Evolutionary conservation across 2,329 filamentous ascomycete genomes (phyloP).

Genomic region (Pseudogymnoascus sp.): DNA sequence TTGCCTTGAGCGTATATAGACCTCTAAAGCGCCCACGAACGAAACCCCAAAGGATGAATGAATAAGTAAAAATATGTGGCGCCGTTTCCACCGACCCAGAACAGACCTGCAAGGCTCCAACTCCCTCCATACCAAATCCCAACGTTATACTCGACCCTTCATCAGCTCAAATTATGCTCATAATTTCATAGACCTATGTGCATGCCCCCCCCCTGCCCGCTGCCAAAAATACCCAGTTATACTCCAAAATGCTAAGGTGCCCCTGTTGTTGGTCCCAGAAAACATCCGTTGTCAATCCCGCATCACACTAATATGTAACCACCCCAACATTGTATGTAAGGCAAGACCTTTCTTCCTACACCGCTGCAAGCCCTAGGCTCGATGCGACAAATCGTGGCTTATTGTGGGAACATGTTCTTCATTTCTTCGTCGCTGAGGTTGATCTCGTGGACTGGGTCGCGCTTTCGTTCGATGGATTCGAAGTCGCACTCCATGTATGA

Average conservation of each 20-base stretch:
- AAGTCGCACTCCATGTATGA: constrained; percentile 71
- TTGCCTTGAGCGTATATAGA: not conserved
- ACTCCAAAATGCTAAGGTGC: not conserved
- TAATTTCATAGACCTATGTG: constrained; percentile 1
- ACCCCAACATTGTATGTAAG: not conserved
- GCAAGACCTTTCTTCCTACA: not conserved
- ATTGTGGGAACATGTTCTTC: constrained; percentile 60
- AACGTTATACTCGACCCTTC: not conserved
- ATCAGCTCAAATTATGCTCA: not conserved
- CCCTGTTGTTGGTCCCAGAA: not conserved
- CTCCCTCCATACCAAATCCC: not conserved
- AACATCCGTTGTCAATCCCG: not conserved
- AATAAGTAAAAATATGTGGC: not conserved
- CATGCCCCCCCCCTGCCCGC: not conserved
- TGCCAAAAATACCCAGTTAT: constrained; percentile 4
- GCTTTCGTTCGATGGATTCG: constrained; percentile 64
- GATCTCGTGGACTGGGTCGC: constrained; percentile 73
- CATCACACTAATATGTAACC: constrained; percentile 5
- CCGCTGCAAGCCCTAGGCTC: not conserved
- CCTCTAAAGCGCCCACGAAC: not conserved
- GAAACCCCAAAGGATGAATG: not conserved
- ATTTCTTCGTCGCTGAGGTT: constrained; percentile 70
- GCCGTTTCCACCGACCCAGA: not conserved
- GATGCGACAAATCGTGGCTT: constrained; percentile 12
- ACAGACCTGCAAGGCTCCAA: not conserved